Evolutionary conservation across 495 filamentous ascomycete genomes (phyloP).

Genomic region (Penicillium flavigenum): DNA sequence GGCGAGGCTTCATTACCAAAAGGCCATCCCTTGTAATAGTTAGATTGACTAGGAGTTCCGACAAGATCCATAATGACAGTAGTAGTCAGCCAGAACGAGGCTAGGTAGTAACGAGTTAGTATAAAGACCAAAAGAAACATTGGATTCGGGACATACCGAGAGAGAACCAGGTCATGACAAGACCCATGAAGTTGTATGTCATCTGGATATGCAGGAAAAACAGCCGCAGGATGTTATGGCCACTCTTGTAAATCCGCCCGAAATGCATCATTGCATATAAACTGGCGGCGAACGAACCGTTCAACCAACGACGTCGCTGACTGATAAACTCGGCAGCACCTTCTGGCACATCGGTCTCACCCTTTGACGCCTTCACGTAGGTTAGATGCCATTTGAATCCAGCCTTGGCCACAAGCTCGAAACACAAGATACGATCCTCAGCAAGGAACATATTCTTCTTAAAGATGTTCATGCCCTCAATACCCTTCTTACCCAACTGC

Average conservation of each 20-base stretch:
- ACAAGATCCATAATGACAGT: conserved; percentile 96
- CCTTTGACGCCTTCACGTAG: conserved; percentile 97
- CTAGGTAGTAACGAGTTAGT: conserved; percentile 34
- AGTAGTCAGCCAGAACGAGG: conserved; percentile 91
- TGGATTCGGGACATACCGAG: conserved; percentile 58
- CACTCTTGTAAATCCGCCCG: conserved; percentile 93
- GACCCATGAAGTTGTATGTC: conserved; percentile 83
- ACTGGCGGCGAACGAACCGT: conserved; percentile 95
- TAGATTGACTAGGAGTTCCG: conserved; percentile 58
- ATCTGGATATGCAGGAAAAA: conserved; percentile 96
- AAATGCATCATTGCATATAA: conserved; percentile 98
- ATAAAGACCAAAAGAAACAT: not conserved
- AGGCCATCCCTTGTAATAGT: conserved; percentile 56
- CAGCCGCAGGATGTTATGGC: conserved; percentile 93
- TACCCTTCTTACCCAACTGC: conserved; percentile 93
- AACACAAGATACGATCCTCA: conserved; percentile 98
- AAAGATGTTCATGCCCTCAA: conserved; percentile 99
- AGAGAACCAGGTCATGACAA: conserved; percentile 93
- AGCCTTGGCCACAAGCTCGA: conserved; percentile 96
- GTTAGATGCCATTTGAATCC: conserved; percentile 98
- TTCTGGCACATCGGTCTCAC: conserved; percentile 97
- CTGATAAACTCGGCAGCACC: conserved; percentile 94
- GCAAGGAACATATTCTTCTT: conserved; percentile 99
- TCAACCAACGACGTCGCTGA: conserved; percentile 94
- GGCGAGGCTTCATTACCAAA: conserved; percentile 85